phyloP scores from a whole-genome alignment of 208 protist species.

The Pavlovales sp. region DNA sequence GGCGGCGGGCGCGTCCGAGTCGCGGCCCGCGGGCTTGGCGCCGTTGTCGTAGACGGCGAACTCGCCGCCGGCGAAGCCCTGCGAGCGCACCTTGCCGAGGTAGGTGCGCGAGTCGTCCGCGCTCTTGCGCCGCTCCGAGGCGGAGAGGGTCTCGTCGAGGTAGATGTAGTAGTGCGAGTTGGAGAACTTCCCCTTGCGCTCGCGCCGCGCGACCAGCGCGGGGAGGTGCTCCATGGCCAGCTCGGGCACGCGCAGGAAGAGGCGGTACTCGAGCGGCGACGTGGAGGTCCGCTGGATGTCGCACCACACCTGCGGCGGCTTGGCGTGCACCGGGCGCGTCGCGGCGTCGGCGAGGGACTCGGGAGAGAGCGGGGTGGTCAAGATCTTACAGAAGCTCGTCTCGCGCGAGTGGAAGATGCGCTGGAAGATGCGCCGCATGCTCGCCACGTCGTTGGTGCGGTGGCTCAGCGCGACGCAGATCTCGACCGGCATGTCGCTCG shows the following conservation, averaged over 20 bases:
- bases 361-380: neutral
- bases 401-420: neutral
- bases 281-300: neutral
- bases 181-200: constrained; percentile 6
- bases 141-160: neutral
- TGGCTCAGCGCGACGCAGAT: neutral
- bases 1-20: neutral
- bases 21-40: neutral
- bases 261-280: neutral
- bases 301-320: neutral
- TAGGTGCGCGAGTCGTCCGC: neutral
- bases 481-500: neutral
- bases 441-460: neutral
- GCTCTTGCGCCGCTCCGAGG: neutral
- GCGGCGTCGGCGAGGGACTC: neutral
- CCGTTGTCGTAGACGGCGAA: constrained; percentile 6
- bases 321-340: too few species aligned
- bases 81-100: constrained; percentile 1
- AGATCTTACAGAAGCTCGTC: neutral
- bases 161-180: constrained; percentile 3
- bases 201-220: neutral
- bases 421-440: neutral
- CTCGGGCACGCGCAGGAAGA: neutral
- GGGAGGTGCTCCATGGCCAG: neutral
- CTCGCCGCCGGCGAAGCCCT: neutral